A percentile compares a stretch with the other conserved stretches of the same genome.
Evolutionary conservation across 2,329 filamentous ascomycete species (phyloP).

Genomic region (Neonectria hederae): DNA sequence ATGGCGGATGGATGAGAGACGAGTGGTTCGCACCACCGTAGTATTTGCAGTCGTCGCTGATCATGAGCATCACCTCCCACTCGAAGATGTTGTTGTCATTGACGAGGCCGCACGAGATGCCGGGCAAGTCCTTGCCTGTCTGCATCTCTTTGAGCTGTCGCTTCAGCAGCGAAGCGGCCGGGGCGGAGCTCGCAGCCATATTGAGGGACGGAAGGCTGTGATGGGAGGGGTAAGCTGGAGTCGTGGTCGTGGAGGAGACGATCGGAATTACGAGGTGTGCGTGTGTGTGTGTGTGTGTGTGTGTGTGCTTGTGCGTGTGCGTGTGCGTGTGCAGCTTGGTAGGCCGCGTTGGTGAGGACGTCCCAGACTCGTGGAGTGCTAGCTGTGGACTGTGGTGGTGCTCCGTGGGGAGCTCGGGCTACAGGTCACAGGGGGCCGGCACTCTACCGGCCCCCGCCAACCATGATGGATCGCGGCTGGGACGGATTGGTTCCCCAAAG

Average conservation of each 20-base stretch:
- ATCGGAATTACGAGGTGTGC: background rate
- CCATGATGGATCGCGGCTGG: background rate
- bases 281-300: background rate
- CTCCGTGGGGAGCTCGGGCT: slow-evolving; percentile 4
- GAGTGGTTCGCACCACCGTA: slow-evolving; percentile 77
- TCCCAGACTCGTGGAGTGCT: slow-evolving; percentile 14
- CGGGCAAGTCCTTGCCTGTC: slow-evolving; percentile 87
- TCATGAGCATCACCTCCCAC: slow-evolving; percentile 99
- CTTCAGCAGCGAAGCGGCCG: slow-evolving; percentile 77
- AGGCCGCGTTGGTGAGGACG: slow-evolving; percentile 5
- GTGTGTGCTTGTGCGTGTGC: background rate
- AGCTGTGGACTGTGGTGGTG: slow-evolving; percentile 2
- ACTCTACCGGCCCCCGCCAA: background rate
- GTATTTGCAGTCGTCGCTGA: slow-evolving; percentile 90
- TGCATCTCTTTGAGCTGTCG: slow-evolving; percentile 96
- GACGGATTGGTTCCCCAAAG: slow-evolving; percentile 5
- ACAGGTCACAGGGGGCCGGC: slow-evolving; percentile 3
- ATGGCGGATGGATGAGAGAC: background rate
- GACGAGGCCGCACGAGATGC: slow-evolving; percentile 91
- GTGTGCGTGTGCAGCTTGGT: slow-evolving; percentile 2
- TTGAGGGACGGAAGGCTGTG: background rate
- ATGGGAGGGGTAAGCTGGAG: background rate
- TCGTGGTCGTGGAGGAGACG: background rate
- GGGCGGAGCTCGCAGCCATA: slow-evolving; percentile 49
- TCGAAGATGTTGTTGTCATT: slow-evolving; percentile 90